Base-by-base conservation (phyloP, 129 eudicot species). In the Calendula officinalis region DNA sequence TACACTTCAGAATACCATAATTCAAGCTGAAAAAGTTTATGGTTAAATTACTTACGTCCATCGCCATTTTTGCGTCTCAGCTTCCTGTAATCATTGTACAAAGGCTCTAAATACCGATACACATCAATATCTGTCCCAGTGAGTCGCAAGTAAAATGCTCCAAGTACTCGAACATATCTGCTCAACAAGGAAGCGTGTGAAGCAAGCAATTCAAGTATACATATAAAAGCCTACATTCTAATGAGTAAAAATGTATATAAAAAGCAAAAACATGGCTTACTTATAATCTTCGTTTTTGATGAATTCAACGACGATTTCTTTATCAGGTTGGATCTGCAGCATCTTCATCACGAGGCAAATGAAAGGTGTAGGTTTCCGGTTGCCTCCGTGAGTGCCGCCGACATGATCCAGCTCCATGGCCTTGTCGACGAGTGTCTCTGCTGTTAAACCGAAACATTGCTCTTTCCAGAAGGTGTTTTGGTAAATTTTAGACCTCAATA, bases 251-350 rank as follows among this genome's bases (percentile, higher is more conserved):
- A 69, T 7, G 4, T 0, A 32, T 37, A 17, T n/a, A 8, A 46
- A 47, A 71, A 8, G 40, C 5, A 42, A 7, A 5, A 38, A 8
- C 6, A 43, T 4, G 15, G 49, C 75, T 35, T 33, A 90, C 98
- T 94, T 88, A 53, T 88, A 94, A 74, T 94, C 99, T 42, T 90
- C 92, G 45, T 94, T 94, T 56, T 85, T 94, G 42, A 88, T 94
- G 62, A 94, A 94, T 54, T 94, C 99, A 6, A 94, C 97, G 43
- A 94, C 99, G 35, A 94, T 94, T 63, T 94, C 99, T 66, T 89
- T 94, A 55, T 94, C 99, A 49, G 99, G 99, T 64, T 94, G 99
- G 69, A 94, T 94, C 89, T 88, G 97, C 50, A 94, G 97, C 99
- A 94, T 94, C 84, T 94, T 94, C 81, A 76, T 78, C 30, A 94